These are phyloP conservation scores for Handroanthus guayacan DNA, from an alignment of 257 asterid genomes.

Conservation along the genomic window DNA sequence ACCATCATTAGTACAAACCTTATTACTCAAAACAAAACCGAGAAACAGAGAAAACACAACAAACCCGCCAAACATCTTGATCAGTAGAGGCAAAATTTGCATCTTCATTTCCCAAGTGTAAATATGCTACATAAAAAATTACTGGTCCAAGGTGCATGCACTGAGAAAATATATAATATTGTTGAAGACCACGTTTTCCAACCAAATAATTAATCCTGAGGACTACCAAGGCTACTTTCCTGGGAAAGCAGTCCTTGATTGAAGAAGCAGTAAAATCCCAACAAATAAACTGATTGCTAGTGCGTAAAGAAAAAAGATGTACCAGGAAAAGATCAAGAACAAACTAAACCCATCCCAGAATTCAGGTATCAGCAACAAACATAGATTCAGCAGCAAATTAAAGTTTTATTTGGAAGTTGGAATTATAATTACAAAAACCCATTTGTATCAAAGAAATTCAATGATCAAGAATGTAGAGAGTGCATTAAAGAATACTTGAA, in stretches of 20 bases:
- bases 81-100: conserved; percentile 26
- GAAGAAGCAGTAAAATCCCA: background rate
- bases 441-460: background rate
- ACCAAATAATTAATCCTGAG: conserved; percentile 1
- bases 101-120: conserved; percentile 34
- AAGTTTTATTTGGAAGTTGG: no score
- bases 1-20: conserved; percentile 74
- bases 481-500: background rate
- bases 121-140: background rate
- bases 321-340: background rate
- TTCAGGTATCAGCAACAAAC: background rate
- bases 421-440: background rate
- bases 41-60: conserved; percentile 47
- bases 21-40: conserved; percentile 51
- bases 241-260: background rate
- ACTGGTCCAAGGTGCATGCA: background rate
- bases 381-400: background rate
- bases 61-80: conserved; percentile 40
- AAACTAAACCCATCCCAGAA: conserved; percentile 4
- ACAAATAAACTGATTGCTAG: background rate
- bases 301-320: conserved; percentile 2
- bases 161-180: background rate
- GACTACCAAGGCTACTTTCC: background rate
- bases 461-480: background rate
- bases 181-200: background rate